Conservation (phyloP, 495 filamentous ascomycete species). For the Alectoria sarmentosa region DNA sequence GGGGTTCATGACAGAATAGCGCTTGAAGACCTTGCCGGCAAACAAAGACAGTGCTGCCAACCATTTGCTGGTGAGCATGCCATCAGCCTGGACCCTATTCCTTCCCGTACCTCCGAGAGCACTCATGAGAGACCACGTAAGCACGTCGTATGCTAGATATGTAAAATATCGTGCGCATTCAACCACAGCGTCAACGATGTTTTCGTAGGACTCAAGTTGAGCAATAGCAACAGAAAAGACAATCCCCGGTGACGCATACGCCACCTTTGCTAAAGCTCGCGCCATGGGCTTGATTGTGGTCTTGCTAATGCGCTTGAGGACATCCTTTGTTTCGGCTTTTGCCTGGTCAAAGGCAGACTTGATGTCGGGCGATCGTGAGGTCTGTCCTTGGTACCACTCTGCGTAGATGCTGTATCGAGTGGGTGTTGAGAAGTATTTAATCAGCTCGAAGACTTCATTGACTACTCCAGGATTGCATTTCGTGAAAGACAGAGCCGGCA, state of each 20-base stretch:
- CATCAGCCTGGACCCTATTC: conserved; percentile 72
- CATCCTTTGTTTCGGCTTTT: conserved; percentile 66
- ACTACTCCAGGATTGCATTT: conserved; percentile 75
- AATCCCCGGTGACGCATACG: conserved; percentile 78
- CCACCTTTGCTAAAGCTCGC: conserved; percentile 76
- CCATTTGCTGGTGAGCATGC: conserved; percentile 85
- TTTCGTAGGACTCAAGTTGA: conserved; percentile 87
- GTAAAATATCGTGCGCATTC: conserved; percentile 93
- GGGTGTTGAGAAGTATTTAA: conserved; percentile 67
- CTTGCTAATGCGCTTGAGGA: conserved; percentile 76
- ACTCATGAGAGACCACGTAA: conserved; percentile 81
- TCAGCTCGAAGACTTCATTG: conserved; percentile 74
- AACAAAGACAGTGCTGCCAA: conserved; percentile 77
- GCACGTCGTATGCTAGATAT: conserved; percentile 82
- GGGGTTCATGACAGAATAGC: conserved; percentile 72
- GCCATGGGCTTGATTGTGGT: conserved; percentile 82
- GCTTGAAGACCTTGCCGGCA: conserved; percentile 77
- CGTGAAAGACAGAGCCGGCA: conserved; percentile 77
- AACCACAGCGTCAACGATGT: conserved; percentile 86
- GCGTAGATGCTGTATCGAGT: conserved; percentile 84
- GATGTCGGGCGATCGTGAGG: conserved; percentile 69
- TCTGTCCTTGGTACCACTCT: conserved; percentile 79
- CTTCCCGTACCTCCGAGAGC: conserved; percentile 67
- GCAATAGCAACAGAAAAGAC: conserved; percentile 80
- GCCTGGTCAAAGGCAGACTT: conserved; percentile 69